Percentiles rank a stretch among this genome's conserved stretches.
phyloP scores from a whole-genome alignment of 305 asterid species.

The Fraxinus platypoda region DNA sequence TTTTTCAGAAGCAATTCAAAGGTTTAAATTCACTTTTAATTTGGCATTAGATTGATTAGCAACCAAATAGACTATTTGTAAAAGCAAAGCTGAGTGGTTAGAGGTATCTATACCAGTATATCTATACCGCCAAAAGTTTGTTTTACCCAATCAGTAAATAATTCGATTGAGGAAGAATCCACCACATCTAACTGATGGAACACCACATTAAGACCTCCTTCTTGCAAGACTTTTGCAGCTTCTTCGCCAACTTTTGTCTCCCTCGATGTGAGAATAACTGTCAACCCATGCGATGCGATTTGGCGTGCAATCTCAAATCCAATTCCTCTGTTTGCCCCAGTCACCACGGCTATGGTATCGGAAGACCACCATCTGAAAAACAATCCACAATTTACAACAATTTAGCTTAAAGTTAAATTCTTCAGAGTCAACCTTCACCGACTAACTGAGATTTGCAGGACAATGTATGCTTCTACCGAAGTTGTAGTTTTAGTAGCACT shows the following conservation, averaged over 20 bases:
- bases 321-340: conserved; percentile 91
- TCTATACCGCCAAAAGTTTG: conserved; percentile 67
- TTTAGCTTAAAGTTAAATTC: neutral
- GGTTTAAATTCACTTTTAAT: neutral
- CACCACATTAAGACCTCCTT: conserved; percentile 62
- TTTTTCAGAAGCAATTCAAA: neutral
- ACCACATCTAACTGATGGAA: conserved; percentile 66
- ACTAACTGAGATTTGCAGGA: neutral
- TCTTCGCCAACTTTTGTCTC: conserved; percentile 61
- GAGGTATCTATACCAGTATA: conserved; percentile 54
- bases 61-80: neutral
- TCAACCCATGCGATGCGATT: conserved; percentile 66
- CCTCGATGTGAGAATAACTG: conserved; percentile 74
- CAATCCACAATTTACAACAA: neutral
- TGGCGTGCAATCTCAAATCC: conserved; percentile 85
- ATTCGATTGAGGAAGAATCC: conserved; percentile 59
- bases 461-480: neutral
- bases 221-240: conserved; percentile 56
- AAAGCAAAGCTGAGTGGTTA: conserved; percentile 3
- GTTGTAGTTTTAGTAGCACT: neutral
- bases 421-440: neutral
- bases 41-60: neutral
- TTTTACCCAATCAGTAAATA: conserved; percentile 56
- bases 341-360: conserved; percentile 72
- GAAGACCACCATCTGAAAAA: conserved; percentile 78